Base-by-base conservation (phyloP, 176 grass and related monocot genomes). In the Musa schizocarpa region DNA sequence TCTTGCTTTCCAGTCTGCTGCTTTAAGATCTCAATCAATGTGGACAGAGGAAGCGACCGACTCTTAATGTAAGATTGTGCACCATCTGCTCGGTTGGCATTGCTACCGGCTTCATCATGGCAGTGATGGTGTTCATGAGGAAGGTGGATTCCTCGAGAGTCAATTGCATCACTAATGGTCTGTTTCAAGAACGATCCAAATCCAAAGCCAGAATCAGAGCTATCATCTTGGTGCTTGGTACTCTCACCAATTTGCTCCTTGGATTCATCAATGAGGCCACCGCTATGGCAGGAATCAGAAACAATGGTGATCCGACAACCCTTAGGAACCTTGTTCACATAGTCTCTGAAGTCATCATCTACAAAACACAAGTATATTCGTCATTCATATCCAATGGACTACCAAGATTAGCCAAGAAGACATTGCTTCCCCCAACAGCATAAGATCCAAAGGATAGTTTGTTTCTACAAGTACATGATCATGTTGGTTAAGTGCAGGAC, bases 221-320 rank as follows among this genome's bases (percentile, higher is more conserved):
- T 83, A 2, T 79, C 76, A 3, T 84, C 75, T 0, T 74, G 56
- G 20, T 66, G 68, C 72, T 53, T 87, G 13, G 86, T 89, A 76
- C 88, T 91, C 67, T 91, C 76, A 0, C 95, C 95, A 11, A 99
- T 91, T 81, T 99, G 95, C 69, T 94, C 95, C 82, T 99, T 99
- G 21, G 90, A 72, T 63, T 85, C 81, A 70, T 91, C 90, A 8
- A 99, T 74, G 9, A 99, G 82, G 69, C 95, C 95, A 4, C 95
- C 88, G 7, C 90, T 99, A 84, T 99, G 95, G 84, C 95, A 99
- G 48, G 90, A 94, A 65, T 94, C 90, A 0, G 86, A 89, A 11
- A 99, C 90, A 17, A 91, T 88, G 13, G 95, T 94, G 80, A 98
- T 89, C 50, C 73, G 48, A 65, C 90, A 93, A 69, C 82, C 88